Conservation (phyloP, 345 rosid genomes). For the Citrus sp. region DNA sequence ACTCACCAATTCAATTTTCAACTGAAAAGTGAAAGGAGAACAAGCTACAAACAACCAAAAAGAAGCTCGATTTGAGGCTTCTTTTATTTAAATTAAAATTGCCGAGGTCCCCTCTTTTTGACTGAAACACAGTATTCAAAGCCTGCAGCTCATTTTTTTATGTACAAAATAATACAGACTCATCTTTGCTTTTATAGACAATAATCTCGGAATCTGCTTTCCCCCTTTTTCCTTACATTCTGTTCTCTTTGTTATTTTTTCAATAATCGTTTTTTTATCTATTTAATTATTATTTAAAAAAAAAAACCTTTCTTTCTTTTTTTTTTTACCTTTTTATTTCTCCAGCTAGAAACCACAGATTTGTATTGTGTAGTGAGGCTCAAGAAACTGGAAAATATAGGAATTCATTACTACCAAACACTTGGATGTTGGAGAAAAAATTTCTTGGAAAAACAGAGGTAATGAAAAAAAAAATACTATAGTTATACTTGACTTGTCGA, state of each 20-base stretch:
- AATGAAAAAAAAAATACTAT: background rate
- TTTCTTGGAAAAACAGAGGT: constrained; percentile 77
- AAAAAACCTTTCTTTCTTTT: constrained; percentile 6
- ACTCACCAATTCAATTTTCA: constrained; percentile 18
- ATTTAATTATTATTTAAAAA: background rate
- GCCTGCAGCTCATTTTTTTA: constrained; percentile 39
- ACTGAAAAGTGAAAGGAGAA: constrained; percentile 18
- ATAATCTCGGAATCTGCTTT: constrained; percentile 50
- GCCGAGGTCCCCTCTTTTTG: constrained; percentile 23
- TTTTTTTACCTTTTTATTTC: constrained; percentile 13
- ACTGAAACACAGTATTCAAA: constrained; percentile 30
- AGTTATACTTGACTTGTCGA: background rate
- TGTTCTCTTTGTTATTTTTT: constrained; percentile 17
- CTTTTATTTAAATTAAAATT: constrained; percentile 1
- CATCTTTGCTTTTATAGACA: constrained; percentile 46
- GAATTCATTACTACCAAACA: constrained; percentile 82
- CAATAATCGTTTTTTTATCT: no score
- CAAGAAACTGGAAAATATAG: constrained; percentile 45
- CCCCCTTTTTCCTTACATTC: constrained; percentile 34
- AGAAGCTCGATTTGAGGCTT: constrained; percentile 22
- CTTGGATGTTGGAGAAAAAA: constrained; percentile 75
- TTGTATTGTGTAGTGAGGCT: constrained; percentile 7
- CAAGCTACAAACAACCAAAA: constrained; percentile 29
- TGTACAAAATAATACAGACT: constrained; percentile 30
- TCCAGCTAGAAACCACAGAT: constrained; percentile 15